Evolutionary conservation across 768 basidiomycete genomes (phyloP).

Genomic region (Asterophora parasitica): DNA sequence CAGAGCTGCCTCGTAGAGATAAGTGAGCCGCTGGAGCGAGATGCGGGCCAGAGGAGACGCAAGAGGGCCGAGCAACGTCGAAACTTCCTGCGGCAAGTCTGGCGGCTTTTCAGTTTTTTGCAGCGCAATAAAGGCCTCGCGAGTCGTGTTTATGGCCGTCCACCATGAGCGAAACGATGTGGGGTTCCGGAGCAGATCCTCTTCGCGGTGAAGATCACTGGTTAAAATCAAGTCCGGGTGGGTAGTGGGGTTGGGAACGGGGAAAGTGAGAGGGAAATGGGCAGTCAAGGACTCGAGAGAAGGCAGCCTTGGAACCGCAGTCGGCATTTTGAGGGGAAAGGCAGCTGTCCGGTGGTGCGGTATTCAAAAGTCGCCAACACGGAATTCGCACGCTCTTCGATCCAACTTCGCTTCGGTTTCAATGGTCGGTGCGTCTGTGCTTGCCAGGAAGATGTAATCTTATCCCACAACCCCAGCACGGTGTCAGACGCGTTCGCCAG

Average conservation of each 20-base stretch:
- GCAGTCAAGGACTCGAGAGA: slow-evolving; percentile 45
- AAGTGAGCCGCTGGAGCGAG: slow-evolving; percentile 78
- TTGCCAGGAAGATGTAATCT: background rate
- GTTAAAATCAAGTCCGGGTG: slow-evolving; percentile 71
- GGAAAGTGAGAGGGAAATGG: slow-evolving; percentile 80
- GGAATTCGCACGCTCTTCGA: slow-evolving; percentile 14
- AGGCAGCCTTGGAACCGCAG: slow-evolving; percentile 43
- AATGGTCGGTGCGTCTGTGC: slow-evolving; percentile 16
- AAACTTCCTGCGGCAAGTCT: slow-evolving; percentile 44
- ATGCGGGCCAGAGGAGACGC: slow-evolving; percentile 67
- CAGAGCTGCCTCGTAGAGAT: slow-evolving; percentile 92
- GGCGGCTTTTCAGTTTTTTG: slow-evolving; percentile 52
- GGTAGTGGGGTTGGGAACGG: slow-evolving; percentile 75
- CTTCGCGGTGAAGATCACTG: slow-evolving; percentile 82
- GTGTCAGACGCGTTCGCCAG: slow-evolving; percentile 59
- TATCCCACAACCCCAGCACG: slow-evolving; percentile 46
- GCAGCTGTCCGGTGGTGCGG: slow-evolving; percentile 1
- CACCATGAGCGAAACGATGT: slow-evolving; percentile 92
- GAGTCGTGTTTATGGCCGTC: slow-evolving; percentile 72
- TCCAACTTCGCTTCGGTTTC: background rate
- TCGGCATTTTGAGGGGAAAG: slow-evolving; percentile 42
- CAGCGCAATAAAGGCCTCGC: slow-evolving; percentile 55
- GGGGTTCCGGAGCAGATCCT: slow-evolving; percentile 90
- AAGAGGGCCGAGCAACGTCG: slow-evolving; percentile 71
- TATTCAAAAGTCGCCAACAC: background rate